phyloP scores from a whole-genome alignment of 345 rosid species.

The Excoecaria agallocha region DNA sequence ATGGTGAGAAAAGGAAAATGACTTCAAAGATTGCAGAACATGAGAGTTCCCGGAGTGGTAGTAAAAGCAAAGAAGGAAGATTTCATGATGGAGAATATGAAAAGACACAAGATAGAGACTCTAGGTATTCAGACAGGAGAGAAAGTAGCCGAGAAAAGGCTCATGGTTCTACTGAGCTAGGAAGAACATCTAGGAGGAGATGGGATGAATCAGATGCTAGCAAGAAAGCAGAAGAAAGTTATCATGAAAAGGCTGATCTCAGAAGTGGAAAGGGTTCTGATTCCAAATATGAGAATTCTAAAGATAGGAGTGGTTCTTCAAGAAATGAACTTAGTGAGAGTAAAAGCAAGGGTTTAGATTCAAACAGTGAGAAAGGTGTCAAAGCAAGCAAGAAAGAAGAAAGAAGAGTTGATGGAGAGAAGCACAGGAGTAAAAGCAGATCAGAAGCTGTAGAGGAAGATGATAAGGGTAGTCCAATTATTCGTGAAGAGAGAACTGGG shows the following conservation, averaged over 20 bases:
- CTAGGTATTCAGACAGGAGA: slow-evolving; percentile 57
- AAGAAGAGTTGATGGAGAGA: slow-evolving; percentile 49
- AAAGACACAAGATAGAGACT: slow-evolving; percentile 55
- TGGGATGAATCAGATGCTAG: slow-evolving; percentile 70
- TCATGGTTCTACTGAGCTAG: slow-evolving; percentile 60
- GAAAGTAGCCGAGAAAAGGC: slow-evolving; percentile 69
- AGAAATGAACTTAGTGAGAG: slow-evolving; percentile 56
- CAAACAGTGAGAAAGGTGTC: slow-evolving; percentile 48
- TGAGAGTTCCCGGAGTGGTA: slow-evolving; percentile 49
- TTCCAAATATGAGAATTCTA: slow-evolving; percentile 48
- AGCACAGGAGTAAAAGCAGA: slow-evolving; percentile 49
- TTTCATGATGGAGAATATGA: slow-evolving; percentile 50
- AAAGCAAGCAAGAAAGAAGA: slow-evolving; percentile 70
- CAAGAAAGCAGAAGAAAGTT: slow-evolving; percentile 53
- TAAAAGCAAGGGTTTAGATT: slow-evolving; percentile 48
- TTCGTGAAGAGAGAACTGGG: slow-evolving; percentile 46
- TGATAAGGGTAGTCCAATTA: slow-evolving; percentile 53
- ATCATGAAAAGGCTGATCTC: slow-evolving; percentile 45
- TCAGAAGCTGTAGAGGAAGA: slow-evolving; percentile 64
- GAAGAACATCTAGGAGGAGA: slow-evolving; percentile 70
- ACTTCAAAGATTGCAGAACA: slow-evolving; percentile 52
- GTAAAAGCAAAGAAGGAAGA: slow-evolving; percentile 72
- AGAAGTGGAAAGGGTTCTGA: slow-evolving; percentile 67
- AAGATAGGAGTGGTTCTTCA: slow-evolving; percentile 44
- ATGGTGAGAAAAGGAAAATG: slow-evolving; percentile 58